Evolutionary conservation across 148 eudicot species (phyloP).

Genomic region (Camellia lanceoleosa): DNA sequence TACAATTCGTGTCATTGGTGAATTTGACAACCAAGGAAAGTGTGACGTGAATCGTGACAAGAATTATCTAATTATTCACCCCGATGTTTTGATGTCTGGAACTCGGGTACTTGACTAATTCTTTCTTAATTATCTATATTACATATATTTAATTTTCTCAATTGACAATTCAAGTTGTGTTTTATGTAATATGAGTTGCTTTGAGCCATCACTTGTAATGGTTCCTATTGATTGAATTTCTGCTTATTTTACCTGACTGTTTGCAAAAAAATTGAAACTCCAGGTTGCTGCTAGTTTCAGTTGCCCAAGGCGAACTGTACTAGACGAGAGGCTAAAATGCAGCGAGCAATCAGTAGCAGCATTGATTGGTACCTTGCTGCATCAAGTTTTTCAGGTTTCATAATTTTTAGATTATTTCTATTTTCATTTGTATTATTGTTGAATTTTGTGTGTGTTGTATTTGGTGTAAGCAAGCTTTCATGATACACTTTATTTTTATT

Average conservation of each 20-base stretch:
- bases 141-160: neutral
- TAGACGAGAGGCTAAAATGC: conserved; percentile 85
- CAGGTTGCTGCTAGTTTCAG: conserved; percentile 93
- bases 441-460: neutral
- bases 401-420: neutral
- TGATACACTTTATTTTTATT: neutral
- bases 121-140: neutral
- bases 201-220: neutral
- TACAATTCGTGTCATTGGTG: conserved; percentile 77
- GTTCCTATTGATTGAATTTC: neutral
- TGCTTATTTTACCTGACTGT: neutral
- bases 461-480: neutral
- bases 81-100: conserved; percentile 83
- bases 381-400: conserved; percentile 88
- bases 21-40: conserved; percentile 66
- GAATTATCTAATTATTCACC: conserved; percentile 80
- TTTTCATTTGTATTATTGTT: neutral
- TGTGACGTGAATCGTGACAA: conserved; percentile 70
- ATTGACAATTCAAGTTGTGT: neutral
- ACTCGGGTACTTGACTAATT: conserved; percentile 61
- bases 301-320: conserved; percentile 83
- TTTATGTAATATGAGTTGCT: neutral
- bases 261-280: conserved; percentile 9
- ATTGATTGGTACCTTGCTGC: conserved; percentile 81
- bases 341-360: conserved; percentile 77